These are phyloP conservation scores for Botrytis sinoallii DNA, from an alignment of 2,329 filamentous ascomycete genomes.

Conservation along the genomic window DNA sequence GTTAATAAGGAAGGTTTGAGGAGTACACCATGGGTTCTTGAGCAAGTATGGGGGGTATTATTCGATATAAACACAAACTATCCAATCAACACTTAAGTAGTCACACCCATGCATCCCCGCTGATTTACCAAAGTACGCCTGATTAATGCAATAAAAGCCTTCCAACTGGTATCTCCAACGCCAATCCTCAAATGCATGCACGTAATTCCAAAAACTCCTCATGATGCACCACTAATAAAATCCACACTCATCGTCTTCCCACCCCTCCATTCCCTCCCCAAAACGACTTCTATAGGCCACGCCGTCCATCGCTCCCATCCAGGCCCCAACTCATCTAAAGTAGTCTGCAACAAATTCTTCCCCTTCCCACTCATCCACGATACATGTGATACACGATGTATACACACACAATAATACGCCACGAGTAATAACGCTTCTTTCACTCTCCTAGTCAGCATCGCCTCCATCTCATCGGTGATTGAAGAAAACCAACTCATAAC, in stretches of 20 bases:
- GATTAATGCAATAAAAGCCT: constrained; percentile 2
- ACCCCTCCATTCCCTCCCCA: constrained; percentile 18
- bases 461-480: constrained; percentile 37
- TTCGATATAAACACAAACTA: background rate
- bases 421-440: constrained; percentile 41
- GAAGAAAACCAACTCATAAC: constrained; percentile 41
- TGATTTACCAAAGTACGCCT: background rate
- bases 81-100: background rate
- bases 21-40: background rate
- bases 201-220: constrained; percentile 5
- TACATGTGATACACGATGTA: constrained; percentile 39
- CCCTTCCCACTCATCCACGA: constrained; percentile 47
- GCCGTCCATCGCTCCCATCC: constrained; percentile 30
- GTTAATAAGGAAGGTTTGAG: background rate
- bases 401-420: constrained; percentile 40
- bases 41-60: background rate
- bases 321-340: constrained; percentile 31
- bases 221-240: constrained; percentile 13
- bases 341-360: constrained; percentile 39
- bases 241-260: constrained; percentile 14
- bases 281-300: constrained; percentile 30
- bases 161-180: constrained; percentile 8
- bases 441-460: constrained; percentile 37
- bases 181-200: constrained; percentile 8
- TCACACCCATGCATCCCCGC: background rate